These are phyloP conservation scores for Cyberlindnera bimundalis DNA, from an alignment of 805 yeast genomes.

Conservation along the genomic window DNA sequence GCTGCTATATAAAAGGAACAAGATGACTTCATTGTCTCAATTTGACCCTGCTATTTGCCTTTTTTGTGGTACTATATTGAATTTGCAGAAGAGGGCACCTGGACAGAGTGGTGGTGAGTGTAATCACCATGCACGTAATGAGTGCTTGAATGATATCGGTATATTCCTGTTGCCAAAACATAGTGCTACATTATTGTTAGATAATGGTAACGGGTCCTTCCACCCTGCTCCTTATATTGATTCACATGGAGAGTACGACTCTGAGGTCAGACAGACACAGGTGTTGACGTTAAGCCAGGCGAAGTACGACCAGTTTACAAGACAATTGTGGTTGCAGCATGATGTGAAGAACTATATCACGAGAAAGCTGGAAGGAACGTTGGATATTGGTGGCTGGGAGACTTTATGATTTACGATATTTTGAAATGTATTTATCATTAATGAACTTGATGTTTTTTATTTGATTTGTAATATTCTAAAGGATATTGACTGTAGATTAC, in stretches of 20 bases:
- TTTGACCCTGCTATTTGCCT: constrained; percentile 83
- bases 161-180: constrained; percentile 71
- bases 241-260: constrained; percentile 80
- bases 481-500: not conserved
- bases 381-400: constrained; percentile 96
- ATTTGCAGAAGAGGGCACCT: constrained; percentile 58
- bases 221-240: constrained; percentile 81
- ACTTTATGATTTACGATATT: constrained; percentile 44
- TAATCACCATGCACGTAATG: constrained; percentile 60
- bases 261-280: constrained; percentile 65
- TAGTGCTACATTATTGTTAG: constrained; percentile 57
- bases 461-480: not conserved
- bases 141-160: constrained; percentile 66
- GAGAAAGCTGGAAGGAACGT: constrained; percentile 69
- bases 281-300: constrained; percentile 61
- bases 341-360: constrained; percentile 75
- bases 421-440: not conserved
- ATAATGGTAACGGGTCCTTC: constrained; percentile 80
- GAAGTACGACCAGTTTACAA: constrained; percentile 63
- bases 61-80: constrained; percentile 69
- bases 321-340: constrained; percentile 74
- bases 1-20: constrained; percentile 44
- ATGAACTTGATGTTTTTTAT: not conserved
- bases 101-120: constrained; percentile 72
- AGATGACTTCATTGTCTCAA: constrained; percentile 37